Base-by-base conservation (phyloP, 805 yeast genomes). In the Lipomyces chichibuensis region DNA sequence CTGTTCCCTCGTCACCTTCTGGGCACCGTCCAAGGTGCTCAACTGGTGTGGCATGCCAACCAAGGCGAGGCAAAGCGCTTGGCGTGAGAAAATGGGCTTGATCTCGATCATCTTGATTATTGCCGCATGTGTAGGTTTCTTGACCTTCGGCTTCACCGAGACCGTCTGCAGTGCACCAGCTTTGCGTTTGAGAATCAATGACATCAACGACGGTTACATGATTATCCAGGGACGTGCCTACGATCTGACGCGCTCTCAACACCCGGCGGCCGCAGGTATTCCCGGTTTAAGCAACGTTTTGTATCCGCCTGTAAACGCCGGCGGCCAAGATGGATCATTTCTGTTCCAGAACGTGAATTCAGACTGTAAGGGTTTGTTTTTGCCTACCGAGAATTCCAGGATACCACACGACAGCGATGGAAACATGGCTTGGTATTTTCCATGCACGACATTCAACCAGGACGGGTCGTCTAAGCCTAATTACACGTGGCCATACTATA, bases 51-150 rank as follows among this genome's bases (percentile, higher is more conserved):
- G 98, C 2, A 84, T 94, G 84, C 84, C 84, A 43, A 87, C 89
- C 25, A 86, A 87, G 72, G 93, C 88, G 56, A 86, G 97, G 67
- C 98, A 93, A 76, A 86, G 87, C 82, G 98, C 98, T 0, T 95
- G 99, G 99, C 85, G 99, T 75, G 99, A 95, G 75, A 94, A 94
- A 75, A 89, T 93, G 63, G 98, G 92, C 1, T 82, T 95, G 56
- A 82, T 94, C 56, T 84, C 95, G 0, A 83, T 92, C 63, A 92
- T 94, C 73, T 70, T 89, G 23, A 84, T 84, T 72, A 79, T 90
- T 57, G 98, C 95, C 64, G 86, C 91, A 0, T 77, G 89, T 62
- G 89, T 92, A 52, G 97, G 96, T 0, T 95, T 83, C 76, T 81
- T 94, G 72, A 92, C 97, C 1, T 94, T 94, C 79, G 98, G 98